Percentiles rank a stretch among this genome's conserved stretches.
These are phyloP conservation scores for Ambrosiella beaveri DNA, from an alignment of 2,329 filamentous ascomycete genomes.

Conservation along the genomic window DNA sequence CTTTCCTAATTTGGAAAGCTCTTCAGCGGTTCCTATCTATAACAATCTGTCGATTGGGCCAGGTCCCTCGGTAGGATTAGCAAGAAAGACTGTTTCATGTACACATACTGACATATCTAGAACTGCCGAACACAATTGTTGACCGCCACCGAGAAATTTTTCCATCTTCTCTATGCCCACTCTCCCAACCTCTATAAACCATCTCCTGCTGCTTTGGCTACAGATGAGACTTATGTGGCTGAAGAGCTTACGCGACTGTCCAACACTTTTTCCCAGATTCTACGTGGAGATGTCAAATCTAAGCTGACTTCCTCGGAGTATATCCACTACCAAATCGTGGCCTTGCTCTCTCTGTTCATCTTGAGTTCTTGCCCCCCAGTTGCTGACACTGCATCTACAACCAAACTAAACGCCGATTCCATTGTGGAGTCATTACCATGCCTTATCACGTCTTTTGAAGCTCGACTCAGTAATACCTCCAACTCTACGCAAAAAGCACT, in stretches of 20 bases:
- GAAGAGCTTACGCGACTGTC: conserved; percentile 27
- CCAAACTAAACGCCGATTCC: conserved; percentile 6
- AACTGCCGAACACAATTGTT: conserved; percentile 31
- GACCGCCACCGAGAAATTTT: conserved; percentile 33
- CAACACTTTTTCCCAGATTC: conserved; percentile 25
- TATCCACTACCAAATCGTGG: conserved; percentile 27
- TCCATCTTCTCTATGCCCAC: conserved; percentile 31
- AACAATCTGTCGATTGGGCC: conserved; percentile 33
- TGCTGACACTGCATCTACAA: background rate
- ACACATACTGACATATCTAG: conserved; percentile 20
- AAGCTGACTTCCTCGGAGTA: conserved; percentile 27
- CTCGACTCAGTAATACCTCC: background rate
- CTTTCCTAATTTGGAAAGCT: conserved; percentile 30
- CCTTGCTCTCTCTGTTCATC: conserved; percentile 22
- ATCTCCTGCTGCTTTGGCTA: conserved; percentile 20
- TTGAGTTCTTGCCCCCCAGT: conserved; percentile 2
- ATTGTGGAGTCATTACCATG: conserved; percentile 6
- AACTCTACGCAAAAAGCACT: conserved; percentile 5
- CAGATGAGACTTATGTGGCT: conserved; percentile 28
- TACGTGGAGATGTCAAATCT: conserved; percentile 15
- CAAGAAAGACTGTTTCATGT: background rate
- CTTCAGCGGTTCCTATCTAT: conserved; percentile 23
- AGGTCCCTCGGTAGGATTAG: conserved; percentile 28
- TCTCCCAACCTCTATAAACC: conserved; percentile 34
- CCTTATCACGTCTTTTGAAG: conserved; percentile 8